Base-by-base conservation (phyloP, 2,329 filamentous ascomycete genomes). In the Paecilomyces dactylethromorphus region DNA sequence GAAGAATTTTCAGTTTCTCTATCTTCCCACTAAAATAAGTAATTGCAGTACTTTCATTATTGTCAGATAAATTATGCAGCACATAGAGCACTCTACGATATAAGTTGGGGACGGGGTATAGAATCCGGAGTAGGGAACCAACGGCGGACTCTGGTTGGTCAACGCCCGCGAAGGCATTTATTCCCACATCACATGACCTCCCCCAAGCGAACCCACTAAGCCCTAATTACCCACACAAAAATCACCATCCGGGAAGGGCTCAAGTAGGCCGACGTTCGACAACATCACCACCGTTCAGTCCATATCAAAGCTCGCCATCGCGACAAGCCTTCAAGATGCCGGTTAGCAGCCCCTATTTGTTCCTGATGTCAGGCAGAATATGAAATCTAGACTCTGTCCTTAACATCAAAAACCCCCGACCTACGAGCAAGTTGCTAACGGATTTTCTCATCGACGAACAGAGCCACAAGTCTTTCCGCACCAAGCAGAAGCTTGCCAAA, bases 401-500 rank as follows among this genome's bases (percentile, higher is more conserved):
- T 31, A 32, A 51, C 35, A 49, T 18, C 53, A 29, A 22, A 22
- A 21, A 52, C 24, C 39, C 45, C 58, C 54, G 56, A 52, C 55
- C 45, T 32, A 15, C n/a, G n/a, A 18, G 21, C 45, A 56, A 55
- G 32, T 13, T 21, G 18, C 55, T 57, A 39, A 56, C 21, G 51
- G 29, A 15, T 49, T 15, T 45, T 12, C n/a, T 53, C 3, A 18
- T 49, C 35, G 52, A 39, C 50, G 15, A 53, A 78, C 80, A 97
- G 93, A 93, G 89, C 89, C 92, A 99, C 86, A 99, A 99, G 89
- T 91, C 92, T 79, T 99, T 99, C 92, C 90, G 92, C 81, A 97
- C 92, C 83, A 99, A 99, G 92, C 90, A 95, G 83, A 99, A 99
- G 94, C 92, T 99, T 85, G 94, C 94, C 79, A 97, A 93, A 87